Evolutionary conservation across 192 early-diverging fungal species (phyloP).

Genomic region (Coemansia sp.): DNA sequence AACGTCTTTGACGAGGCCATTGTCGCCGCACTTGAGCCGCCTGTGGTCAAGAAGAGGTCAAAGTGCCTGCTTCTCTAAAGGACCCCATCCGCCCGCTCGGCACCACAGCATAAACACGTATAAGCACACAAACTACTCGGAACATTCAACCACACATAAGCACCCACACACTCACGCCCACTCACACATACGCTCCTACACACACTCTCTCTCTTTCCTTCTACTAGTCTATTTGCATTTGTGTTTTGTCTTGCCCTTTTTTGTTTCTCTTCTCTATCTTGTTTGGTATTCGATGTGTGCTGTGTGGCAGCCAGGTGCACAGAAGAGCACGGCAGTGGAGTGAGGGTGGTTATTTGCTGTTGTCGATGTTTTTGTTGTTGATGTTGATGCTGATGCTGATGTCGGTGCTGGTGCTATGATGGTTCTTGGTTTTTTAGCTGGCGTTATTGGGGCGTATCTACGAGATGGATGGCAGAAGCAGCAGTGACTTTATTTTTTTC

Average conservation of each 20-base stretch:
- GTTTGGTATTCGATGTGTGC: too few relatives aligned
- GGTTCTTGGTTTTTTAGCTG: too few relatives aligned
- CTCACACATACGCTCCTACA: constrained; percentile 1
- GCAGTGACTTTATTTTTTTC: too few relatives aligned
- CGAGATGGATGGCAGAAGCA: too few relatives aligned
- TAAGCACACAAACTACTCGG: too few relatives aligned
- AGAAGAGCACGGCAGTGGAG: too few relatives aligned
- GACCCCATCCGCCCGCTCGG: not conserved
- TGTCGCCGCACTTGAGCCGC: constrained; percentile 92
- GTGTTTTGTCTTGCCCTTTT: not conserved
- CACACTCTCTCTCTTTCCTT: not conserved
- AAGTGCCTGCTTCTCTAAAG: constrained; percentile 79
- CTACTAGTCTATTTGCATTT: not conserved
- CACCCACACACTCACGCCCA: not conserved
- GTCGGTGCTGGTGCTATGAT: too few relatives aligned
- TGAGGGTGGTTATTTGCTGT: too few relatives aligned
- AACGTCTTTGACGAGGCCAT: constrained; percentile 98
- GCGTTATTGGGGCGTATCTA: too few relatives aligned
- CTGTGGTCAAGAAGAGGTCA: constrained; percentile 72
- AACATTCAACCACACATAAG: not conserved
- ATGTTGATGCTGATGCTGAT: too few relatives aligned
- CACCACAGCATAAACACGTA: not conserved
- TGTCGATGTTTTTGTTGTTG: too few relatives aligned
- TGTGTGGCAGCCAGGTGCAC: too few relatives aligned
- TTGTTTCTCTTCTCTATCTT: not conserved